A percentile compares a stretch with the other conserved stretches of the same genome.
Conservation (phyloP, 495 filamentous ascomycete genomes). For the Podospora sp. region DNA sequence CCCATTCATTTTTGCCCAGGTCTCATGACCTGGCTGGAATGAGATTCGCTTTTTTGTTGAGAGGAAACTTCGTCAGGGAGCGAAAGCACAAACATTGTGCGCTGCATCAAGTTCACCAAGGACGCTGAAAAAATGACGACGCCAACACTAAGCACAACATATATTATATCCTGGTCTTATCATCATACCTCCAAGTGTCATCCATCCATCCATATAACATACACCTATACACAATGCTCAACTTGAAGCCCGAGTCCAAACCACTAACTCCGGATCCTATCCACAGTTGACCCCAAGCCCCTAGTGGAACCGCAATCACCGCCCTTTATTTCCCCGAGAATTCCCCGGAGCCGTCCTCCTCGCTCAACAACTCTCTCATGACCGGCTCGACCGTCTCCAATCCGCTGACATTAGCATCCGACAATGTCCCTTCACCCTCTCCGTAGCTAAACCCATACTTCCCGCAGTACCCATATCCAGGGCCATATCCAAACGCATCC, state of each 20-base stretch:
- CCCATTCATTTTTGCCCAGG: not conserved
- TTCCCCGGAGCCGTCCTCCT: not conserved
- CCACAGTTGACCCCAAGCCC: not conserved
- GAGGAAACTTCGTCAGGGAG: no score
- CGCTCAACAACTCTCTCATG: slow-evolving; percentile 19
- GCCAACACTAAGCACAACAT: no score
- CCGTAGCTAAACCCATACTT: not conserved
- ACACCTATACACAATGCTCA: no score
- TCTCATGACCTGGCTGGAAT: not conserved
- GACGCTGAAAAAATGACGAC: no score
- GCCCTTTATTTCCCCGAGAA: not conserved
- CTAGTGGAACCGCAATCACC: not conserved
- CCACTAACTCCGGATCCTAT: no score
- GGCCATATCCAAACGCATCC: not conserved
- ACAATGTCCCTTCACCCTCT: not conserved
- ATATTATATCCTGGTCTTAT: no score
- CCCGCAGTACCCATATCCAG: not conserved
- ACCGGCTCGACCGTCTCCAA: slow-evolving; percentile 27
- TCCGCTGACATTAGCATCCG: not conserved
- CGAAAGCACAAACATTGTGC: no score
- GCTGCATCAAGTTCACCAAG: no score
- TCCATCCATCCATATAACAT: no score
- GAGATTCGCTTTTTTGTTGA: not conserved
- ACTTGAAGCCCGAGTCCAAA: no score
- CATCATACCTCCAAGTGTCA: not conserved